Percentiles rank a stretch among this genome's conserved stretches.
Evolutionary conservation across 2,329 filamentous ascomycete species (phyloP).

Genomic region (Teratosphaeria nubilosa): DNA sequence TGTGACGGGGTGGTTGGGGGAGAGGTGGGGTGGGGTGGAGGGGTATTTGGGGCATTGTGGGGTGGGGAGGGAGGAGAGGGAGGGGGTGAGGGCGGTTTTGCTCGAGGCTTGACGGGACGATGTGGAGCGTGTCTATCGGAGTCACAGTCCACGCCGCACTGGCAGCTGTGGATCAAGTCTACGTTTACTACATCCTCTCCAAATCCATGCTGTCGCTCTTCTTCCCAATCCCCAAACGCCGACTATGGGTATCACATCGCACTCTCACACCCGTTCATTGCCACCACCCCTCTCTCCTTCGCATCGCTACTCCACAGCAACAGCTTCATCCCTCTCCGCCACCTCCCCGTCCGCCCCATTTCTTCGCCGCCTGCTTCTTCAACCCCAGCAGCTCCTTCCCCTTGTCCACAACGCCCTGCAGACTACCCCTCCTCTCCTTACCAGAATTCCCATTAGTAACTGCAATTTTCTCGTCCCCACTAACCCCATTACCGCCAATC

Average conservation of each 20-base stretch:
- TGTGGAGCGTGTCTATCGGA: not conserved
- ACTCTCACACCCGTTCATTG: not conserved
- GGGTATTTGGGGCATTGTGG: conserved; percentile 57
- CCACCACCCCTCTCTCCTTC: not conserved
- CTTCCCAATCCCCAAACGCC: not conserved
- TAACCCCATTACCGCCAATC: conserved; percentile 35
- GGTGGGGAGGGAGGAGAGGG: conserved; percentile 27
- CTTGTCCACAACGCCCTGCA: conserved; percentile 40
- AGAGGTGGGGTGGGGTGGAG: conserved; percentile 55
- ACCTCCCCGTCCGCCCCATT: conserved; percentile 9
- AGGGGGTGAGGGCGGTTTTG: conserved; percentile 25
- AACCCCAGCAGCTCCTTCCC: conserved; percentile 43
- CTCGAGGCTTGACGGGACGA: not conserved
- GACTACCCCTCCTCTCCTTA: conserved; percentile 14
- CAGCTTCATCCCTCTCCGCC: not conserved
- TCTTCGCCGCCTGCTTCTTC: conserved; percentile 27
- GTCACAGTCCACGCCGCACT: not conserved
- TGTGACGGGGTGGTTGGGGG: conserved; percentile 48
- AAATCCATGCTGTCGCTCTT: not conserved
- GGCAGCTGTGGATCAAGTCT: not conserved
- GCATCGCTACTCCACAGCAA: not conserved
- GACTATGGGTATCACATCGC: not conserved
- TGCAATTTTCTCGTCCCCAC: conserved; percentile 32
- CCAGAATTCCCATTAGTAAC: conserved; percentile 5
- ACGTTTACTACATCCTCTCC: not conserved